A percentile compares a stretch with the other conserved stretches of the same genome.
Evolutionary conservation across 371 early-diverging fungal genomes (phyloP).

Genomic region (Vairimorpha ceranae): DNA sequence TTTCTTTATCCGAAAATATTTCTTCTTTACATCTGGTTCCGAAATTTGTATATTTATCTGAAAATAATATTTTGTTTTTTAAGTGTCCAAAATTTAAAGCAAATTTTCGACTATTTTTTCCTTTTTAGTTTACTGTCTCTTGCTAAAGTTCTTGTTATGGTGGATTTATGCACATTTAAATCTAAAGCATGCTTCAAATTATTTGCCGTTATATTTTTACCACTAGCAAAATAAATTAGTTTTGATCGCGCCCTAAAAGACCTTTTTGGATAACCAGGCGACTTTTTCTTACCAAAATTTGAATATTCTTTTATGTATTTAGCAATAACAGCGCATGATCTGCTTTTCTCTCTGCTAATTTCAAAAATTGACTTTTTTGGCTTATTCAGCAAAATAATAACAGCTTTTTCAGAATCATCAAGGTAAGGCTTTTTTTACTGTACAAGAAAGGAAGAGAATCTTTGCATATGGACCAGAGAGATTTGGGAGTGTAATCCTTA

Average conservation of each 20-base stretch:
- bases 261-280: background rate
- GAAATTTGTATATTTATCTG: conserved; percentile 7
- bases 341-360: background rate
- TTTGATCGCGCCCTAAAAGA: background rate
- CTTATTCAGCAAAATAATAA: no score
- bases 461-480: background rate
- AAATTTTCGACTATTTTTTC: background rate
- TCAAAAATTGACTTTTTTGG: background rate
- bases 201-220: background rate
- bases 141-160: background rate
- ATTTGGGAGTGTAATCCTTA: background rate
- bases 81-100: background rate
- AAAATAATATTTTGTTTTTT: conserved; percentile 6
- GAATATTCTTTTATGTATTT: background rate
- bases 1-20: conserved; percentile 2
- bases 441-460: background rate
- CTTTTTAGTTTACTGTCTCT: background rate
- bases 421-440: background rate
- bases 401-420: no score
- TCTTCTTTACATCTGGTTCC: background rate
- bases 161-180: background rate
- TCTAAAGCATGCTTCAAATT: background rate
- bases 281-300: background rate
- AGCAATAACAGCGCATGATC: background rate
- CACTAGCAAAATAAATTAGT: background rate